A percentile compares a stretch with the other conserved stretches of the same genome.
These are phyloP conservation scores for Fraxinus xanthoxyloides DNA, from an alignment of 305 asterid genomes.

Conservation along the genomic window DNA sequence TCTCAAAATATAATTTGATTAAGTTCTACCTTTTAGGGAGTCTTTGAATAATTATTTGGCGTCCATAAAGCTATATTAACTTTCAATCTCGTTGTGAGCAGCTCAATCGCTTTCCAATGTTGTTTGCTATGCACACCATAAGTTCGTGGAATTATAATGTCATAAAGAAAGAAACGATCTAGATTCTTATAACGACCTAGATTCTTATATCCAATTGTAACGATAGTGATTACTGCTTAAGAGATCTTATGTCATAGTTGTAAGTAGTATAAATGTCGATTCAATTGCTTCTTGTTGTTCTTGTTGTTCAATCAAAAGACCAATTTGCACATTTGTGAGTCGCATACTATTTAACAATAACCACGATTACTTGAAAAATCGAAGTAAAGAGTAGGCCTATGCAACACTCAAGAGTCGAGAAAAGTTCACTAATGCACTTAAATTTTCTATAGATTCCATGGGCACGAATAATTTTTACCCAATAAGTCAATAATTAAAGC, in stretches of 20 bases:
- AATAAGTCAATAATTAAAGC: neutral
- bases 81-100: neutral
- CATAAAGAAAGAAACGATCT: neutral
- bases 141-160: no score
- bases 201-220: neutral
- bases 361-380: neutral
- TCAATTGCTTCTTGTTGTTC: neutral
- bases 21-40: no score
- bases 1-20: no score
- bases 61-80: neutral
- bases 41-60: no score
- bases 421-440: no score
- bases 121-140: neutral
- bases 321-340: no score
- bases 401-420: no score
- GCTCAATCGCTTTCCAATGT: neutral
- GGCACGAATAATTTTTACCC: neutral
- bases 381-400: no score
- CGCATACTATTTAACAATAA: neutral
- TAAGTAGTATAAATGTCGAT: neutral
- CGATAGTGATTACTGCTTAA: no score
- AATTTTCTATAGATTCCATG: neutral
- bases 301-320: no score
- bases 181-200: neutral
- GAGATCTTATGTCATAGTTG: no score